Conservation (phyloP, 1,284 basidiomycete species). For the Golubevia sp. region DNA sequence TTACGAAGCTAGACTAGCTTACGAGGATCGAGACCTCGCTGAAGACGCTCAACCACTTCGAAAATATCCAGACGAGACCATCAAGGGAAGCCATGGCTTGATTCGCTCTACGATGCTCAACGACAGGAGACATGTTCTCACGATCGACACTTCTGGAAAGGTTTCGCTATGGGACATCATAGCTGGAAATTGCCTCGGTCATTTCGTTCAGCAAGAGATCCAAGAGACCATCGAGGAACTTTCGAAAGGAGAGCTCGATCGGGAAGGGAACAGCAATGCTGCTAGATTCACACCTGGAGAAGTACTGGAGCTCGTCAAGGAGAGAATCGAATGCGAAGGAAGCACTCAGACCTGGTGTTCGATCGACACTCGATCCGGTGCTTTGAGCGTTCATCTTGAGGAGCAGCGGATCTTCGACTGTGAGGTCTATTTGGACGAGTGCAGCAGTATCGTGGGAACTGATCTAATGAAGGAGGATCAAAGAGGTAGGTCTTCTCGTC, state of each 20-base stretch:
- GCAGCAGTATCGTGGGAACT: constrained; percentile 58
- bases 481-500: constrained; percentile 18
- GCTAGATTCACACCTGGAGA: constrained; percentile 64
- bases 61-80: constrained; percentile 71
- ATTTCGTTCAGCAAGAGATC: constrained; percentile 2
- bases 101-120: constrained; percentile 83
- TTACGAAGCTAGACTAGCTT: constrained; percentile 58
- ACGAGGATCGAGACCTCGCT: constrained; percentile 79
- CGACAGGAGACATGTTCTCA: constrained; percentile 87
- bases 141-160: constrained; percentile 80
- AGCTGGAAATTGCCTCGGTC: constrained; percentile 75
- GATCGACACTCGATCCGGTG: constrained; percentile 86
- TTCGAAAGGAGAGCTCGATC: background rate
- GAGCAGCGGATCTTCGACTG: constrained; percentile 84
- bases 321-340: constrained; percentile 89
- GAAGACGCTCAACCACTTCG: constrained; percentile 75
- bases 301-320: constrained; percentile 81
- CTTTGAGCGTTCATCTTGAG: constrained; percentile 83
- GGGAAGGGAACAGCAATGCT: too few relatives aligned
- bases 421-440: constrained; percentile 90
- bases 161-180: constrained; percentile 93
- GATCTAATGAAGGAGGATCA: constrained; percentile 72
- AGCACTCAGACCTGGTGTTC: constrained; percentile 82
- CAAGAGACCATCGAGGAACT: background rate
- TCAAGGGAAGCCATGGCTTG: constrained; percentile 79